Percentiles rank a stretch among this genome's conserved stretches.
Conservation (phyloP, 2,329 filamentous ascomycete genomes). For the Penicillium oxalicum region DNA sequence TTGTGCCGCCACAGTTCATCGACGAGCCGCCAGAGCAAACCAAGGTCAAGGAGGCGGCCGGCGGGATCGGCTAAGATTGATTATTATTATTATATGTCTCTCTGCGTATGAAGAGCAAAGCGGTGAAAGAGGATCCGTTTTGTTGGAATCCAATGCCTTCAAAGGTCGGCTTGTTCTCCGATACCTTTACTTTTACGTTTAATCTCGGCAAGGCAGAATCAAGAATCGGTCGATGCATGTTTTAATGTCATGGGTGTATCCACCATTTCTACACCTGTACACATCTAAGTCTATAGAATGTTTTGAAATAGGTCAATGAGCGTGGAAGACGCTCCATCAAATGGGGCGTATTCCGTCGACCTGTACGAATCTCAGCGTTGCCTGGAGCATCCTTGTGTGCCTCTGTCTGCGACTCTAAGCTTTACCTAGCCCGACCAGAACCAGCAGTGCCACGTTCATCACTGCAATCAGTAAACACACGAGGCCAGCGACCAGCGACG, state of each 20-base stretch:
- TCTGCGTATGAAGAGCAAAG: neutral
- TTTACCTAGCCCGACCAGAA: slow-evolving; percentile 55
- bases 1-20: slow-evolving; percentile 75
- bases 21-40: slow-evolving; percentile 75
- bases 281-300: too few species aligned
- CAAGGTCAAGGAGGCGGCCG: slow-evolving; percentile 77
- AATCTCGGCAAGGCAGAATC: too few species aligned
- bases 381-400: too few species aligned
- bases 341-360: too few species aligned
- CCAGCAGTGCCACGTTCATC: slow-evolving; percentile 73
- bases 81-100: neutral
- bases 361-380: too few species aligned
- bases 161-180: neutral
- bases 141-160: neutral
- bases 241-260: too few species aligned
- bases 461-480: slow-evolving; percentile 70
- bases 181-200: neutral
- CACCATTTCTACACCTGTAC: too few species aligned
- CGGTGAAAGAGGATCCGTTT: neutral
- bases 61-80: slow-evolving; percentile 27
- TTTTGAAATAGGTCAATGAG: too few species aligned
- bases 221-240: too few species aligned
- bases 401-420: slow-evolving; percentile 15
- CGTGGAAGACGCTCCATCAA: too few species aligned
- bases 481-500: slow-evolving; percentile 51